These are phyloP conservation scores for Porogramme epimiltina DNA, from an alignment of 1,284 basidiomycete species.

Conservation along the genomic window DNA sequence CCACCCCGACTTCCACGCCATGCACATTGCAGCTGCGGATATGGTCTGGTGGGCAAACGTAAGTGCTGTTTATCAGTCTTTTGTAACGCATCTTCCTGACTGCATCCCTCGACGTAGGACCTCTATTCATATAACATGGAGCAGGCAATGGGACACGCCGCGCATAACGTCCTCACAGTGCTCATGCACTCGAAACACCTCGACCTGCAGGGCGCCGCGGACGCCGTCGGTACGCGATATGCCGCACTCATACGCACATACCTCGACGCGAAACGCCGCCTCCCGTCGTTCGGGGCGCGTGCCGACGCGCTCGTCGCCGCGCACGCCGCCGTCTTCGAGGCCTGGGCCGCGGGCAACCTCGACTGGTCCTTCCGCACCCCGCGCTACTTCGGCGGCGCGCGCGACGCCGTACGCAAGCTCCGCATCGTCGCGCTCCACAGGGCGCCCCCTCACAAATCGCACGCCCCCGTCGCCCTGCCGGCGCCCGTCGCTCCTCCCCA, in stretches of 20 bases:
- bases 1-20: constrained; percentile 51
- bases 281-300: constrained; percentile 29
- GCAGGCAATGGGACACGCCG: constrained; percentile 26
- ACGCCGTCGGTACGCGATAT: constrained; percentile 26
- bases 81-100: not conserved
- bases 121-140: constrained; percentile 27
- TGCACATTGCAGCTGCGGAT: constrained; percentile 62
- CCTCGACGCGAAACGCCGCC: constrained; percentile 19
- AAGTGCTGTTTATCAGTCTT: constrained; percentile 26
- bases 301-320: constrained; percentile 24
- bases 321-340: constrained; percentile 27
- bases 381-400: constrained; percentile 33
- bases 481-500: no score
- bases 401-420: constrained; percentile 26
- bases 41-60: constrained; percentile 73
- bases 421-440: constrained; percentile 14
- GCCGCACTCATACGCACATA: constrained; percentile 26
- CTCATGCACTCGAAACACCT: constrained; percentile 3
- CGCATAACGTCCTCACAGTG: constrained; percentile 23
- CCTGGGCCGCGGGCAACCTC: constrained; percentile 30
- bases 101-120: constrained; percentile 15
- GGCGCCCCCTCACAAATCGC: not conserved
- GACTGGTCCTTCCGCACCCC: constrained; percentile 34
- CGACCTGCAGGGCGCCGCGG: not conserved
- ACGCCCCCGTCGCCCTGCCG: no score